These are phyloP conservation scores for Raffaelea arxii DNA, from an alignment of 2,329 filamentous ascomycete species.

Conservation along the genomic window DNA sequence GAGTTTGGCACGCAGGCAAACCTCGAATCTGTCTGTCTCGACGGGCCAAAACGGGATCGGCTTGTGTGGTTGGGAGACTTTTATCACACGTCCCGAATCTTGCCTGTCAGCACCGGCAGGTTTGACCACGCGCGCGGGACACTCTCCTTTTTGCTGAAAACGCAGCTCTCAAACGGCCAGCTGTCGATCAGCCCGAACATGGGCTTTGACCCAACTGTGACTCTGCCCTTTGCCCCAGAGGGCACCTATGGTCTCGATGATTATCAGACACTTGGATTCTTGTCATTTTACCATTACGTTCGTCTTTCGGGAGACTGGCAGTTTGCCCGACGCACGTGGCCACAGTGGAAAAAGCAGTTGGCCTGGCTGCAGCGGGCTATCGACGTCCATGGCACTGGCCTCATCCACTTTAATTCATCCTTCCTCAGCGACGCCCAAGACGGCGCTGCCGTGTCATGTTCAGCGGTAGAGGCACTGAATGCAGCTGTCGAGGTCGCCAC, in stretches of 20 bases:
- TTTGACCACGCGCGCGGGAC: slow-evolving; percentile 24
- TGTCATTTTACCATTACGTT: slow-evolving; percentile 11
- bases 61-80: slow-evolving; percentile 32
- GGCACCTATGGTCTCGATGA: too few relatives aligned
- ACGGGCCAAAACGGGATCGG: slow-evolving; percentile 30
- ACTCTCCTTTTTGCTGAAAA: slow-evolving; percentile 19
- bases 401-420: slow-evolving; percentile 6
- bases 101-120: slow-evolving; percentile 23
- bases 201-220: too few relatives aligned
- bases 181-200: too few relatives aligned
- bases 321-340: slow-evolving; percentile 11
- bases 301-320: slow-evolving; percentile 11
- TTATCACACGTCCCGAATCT: slow-evolving; percentile 27
- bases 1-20: slow-evolving; percentile 28
- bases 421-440: too few relatives aligned
- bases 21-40: slow-evolving; percentile 25
- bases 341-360: slow-evolving; percentile 7
- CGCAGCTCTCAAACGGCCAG: slow-evolving; percentile 13
- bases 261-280: slow-evolving; percentile 15
- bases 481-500: too few relatives aligned
- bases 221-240: too few relatives aligned
- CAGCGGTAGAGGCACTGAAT: too few relatives aligned
- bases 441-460: too few relatives aligned
- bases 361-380: slow-evolving; percentile 10
- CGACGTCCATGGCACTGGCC: slow-evolving; percentile 8